These are phyloP conservation scores for Zygotorulaspora danielsina DNA, from an alignment of 805 yeast genomes.

Conservation along the genomic window DNA sequence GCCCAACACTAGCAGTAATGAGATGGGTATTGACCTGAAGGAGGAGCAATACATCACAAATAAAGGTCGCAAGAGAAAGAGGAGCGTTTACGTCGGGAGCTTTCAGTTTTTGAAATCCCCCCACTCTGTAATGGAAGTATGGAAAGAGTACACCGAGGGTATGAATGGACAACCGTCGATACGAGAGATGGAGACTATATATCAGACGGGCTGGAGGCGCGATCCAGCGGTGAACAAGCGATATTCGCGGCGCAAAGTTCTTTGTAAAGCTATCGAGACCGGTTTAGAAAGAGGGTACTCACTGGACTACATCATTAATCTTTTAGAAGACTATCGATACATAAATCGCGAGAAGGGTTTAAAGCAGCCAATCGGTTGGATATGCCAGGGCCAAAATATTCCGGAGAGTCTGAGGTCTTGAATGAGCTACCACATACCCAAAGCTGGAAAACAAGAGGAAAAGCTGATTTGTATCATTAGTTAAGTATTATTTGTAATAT, in stretches of 20 bases:
- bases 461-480: background rate
- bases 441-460: no score
- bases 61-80: constrained; percentile 18
- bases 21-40: constrained; percentile 10
- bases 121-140: constrained; percentile 47
- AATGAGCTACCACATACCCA: no score
- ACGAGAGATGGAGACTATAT: constrained; percentile 45
- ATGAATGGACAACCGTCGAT: constrained; percentile 50
- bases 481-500: background rate
- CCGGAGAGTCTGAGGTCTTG: constrained; percentile 28
- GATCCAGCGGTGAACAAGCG: constrained; percentile 51
- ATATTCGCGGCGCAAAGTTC: constrained; percentile 48
- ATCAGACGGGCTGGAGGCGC: constrained; percentile 53
- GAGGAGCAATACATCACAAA: constrained; percentile 15
- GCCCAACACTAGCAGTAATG: constrained; percentile 2
- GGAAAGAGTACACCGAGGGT: constrained; percentile 56
- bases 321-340: constrained; percentile 44
- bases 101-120: constrained; percentile 42
- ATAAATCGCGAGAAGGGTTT: constrained; percentile 40
- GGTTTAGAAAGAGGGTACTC: constrained; percentile 45
- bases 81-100: constrained; percentile 32
- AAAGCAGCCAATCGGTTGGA: constrained; percentile 46
- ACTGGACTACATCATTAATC: constrained; percentile 41
- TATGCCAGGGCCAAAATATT: constrained; percentile 39
- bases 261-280: constrained; percentile 51